phyloP scores from a whole-genome alignment of 2,329 filamentous ascomycete species.

The Hymenoscyphus fraxineus region DNA sequence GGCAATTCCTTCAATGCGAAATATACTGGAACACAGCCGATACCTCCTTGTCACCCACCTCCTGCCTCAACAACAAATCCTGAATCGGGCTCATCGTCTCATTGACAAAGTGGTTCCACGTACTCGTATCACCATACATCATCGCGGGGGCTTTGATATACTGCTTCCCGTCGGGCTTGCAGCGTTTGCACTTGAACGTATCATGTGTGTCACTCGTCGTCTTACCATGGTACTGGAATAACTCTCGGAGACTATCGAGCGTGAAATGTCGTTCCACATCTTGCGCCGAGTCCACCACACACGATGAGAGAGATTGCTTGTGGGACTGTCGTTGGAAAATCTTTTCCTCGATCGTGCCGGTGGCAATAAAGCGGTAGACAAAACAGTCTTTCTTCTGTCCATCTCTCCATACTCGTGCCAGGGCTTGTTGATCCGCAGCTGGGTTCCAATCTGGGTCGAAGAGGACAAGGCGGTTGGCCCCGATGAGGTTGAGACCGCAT shows the following conservation, averaged over 20 bases:
- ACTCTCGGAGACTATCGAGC: slow-evolving; percentile 80
- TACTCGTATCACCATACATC: slow-evolving; percentile 95
- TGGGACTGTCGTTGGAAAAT: slow-evolving; percentile 98
- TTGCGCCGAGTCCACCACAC: slow-evolving; percentile 92
- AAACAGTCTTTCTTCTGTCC: slow-evolving; percentile 99
- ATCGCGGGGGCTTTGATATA: slow-evolving; percentile 88
- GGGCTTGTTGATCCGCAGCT: slow-evolving; percentile 91
- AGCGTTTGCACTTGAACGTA: slow-evolving; percentile 97
- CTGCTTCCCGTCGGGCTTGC: slow-evolving; percentile 82
- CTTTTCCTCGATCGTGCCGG: slow-evolving; percentile 97
- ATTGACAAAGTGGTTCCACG: slow-evolving; percentile 98
- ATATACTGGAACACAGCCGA: slow-evolving; percentile 99
- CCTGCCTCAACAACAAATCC: slow-evolving; percentile 84
- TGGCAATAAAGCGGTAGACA: slow-evolving; percentile 98
- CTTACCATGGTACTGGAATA: slow-evolving; percentile 85
- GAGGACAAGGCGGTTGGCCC: slow-evolving; percentile 87
- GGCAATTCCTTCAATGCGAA: slow-evolving; percentile 58
- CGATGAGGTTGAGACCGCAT: slow-evolving; percentile 92
- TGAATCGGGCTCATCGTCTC: slow-evolving; percentile 77
- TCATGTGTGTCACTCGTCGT: slow-evolving; percentile 95
- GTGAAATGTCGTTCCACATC: slow-evolving; percentile 97
- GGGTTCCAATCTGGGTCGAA: slow-evolving; percentile 99
- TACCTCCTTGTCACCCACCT: slow-evolving; percentile 72
- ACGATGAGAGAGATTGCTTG: slow-evolving; percentile 94
- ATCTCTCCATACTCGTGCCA: slow-evolving; percentile 97